Evolutionary conservation across 306 rosid genomes (phyloP).

Genomic region (Prunus persica): DNA sequence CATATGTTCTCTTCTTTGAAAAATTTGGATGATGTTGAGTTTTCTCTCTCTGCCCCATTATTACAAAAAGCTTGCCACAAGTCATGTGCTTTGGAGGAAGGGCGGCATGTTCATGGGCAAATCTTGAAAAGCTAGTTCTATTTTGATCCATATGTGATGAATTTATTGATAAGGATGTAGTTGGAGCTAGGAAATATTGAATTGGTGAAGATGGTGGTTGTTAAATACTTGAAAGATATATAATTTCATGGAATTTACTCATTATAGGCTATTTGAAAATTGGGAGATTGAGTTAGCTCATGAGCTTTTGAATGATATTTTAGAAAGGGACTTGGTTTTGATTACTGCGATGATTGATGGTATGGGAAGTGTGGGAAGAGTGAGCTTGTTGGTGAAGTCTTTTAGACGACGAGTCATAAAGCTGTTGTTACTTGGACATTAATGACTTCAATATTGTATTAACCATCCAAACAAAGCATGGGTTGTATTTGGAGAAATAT

Average conservation of each 20-base stretch:
- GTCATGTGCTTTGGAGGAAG: constrained; percentile 35
- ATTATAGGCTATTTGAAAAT: constrained; percentile 39
- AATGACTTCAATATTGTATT: constrained; percentile 44
- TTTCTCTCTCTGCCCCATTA: constrained; percentile 44
- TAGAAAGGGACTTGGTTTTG: constrained; percentile 32
- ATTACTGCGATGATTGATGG: constrained; percentile 61
- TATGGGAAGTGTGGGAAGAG: constrained; percentile 42
- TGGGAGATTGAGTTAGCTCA: constrained; percentile 39
- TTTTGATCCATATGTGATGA: constrained; percentile 45
- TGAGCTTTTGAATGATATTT: constrained; percentile 35
- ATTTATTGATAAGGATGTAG: constrained; percentile 49
- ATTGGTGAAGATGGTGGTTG: constrained; percentile 41
- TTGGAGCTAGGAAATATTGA: constrained; percentile 31
- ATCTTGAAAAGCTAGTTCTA: constrained; percentile 35
- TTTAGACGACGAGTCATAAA: constrained; percentile 28
- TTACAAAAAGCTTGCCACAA: constrained; percentile 36
- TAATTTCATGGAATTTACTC: constrained; percentile 52
- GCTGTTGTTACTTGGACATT: constrained; percentile 50
- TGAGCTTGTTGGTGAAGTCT: constrained; percentile 45
- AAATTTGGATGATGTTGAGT: too few relatives aligned
- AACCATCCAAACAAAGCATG: constrained; percentile 33
- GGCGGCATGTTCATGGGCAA: constrained; percentile 46
- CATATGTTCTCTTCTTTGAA: too few relatives aligned
- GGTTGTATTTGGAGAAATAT: constrained; percentile 46
- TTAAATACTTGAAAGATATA: constrained; percentile 45